Evolutionary conservation across 352 stramenopile genomes (phyloP).

Genomic region (Pythium rhizo-oryzae): DNA sequence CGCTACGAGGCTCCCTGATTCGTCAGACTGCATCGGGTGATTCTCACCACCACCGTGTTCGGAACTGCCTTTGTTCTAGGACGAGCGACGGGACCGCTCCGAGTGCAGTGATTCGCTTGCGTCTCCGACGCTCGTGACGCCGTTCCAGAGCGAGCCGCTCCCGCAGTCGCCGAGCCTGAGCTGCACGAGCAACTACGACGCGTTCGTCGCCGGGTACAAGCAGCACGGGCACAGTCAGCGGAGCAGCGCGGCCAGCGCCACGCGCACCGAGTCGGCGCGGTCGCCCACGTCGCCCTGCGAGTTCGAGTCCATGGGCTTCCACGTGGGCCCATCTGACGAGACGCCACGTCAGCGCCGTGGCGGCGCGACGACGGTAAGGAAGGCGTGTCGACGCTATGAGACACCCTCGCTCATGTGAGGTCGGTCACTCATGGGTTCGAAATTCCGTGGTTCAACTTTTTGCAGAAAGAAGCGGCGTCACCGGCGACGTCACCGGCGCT

Average conservation of each 20-base stretch:
- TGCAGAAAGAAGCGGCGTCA: constrained; percentile 16
- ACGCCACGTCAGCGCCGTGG: neutral
- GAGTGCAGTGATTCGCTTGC: neutral
- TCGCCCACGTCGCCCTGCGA: constrained; percentile 27
- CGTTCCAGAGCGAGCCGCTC: constrained; percentile 3
- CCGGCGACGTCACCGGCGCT: constrained; percentile 17
- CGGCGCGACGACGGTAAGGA: neutral
- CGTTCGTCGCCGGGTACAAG: constrained; percentile 41
- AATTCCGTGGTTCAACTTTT: neutral
- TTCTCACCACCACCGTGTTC: neutral
- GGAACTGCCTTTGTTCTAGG: neutral
- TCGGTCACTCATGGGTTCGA: constrained; percentile 2
- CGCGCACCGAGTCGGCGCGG: constrained; percentile 6
- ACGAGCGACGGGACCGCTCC: neutral
- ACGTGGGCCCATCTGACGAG: no score
- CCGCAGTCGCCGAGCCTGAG: constrained; percentile 33
- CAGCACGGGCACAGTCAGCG: constrained; percentile 14
- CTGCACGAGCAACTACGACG: constrained; percentile 41
- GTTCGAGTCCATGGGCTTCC: constrained; percentile 8
- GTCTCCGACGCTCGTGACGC: neutral
- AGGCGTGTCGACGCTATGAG: neutral
- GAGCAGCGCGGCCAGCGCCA: neutral
- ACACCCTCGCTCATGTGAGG: neutral
- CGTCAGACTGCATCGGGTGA: neutral
- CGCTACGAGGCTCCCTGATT: no score